These are phyloP conservation scores for Vaccinium vitisidaea DNA, from an alignment of 148 eudicot genomes.

Conservation along the genomic window DNA sequence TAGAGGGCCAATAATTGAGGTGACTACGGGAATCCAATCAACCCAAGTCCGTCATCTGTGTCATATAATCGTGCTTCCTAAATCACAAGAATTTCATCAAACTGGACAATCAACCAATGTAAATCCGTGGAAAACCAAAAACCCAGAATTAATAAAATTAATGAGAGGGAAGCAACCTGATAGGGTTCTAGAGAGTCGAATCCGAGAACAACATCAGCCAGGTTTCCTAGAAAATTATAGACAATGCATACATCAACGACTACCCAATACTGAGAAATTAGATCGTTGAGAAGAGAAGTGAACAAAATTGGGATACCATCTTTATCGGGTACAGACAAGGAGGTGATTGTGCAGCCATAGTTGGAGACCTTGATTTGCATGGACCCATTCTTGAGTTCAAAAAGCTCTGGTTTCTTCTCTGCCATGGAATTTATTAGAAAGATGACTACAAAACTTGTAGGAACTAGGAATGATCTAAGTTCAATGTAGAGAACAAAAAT, in stretches of 20 bases:
- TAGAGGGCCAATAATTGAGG: no score
- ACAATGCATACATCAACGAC: conserved; percentile 13
- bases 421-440: conserved; percentile 29
- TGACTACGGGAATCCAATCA: no score
- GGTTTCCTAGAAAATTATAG: conserved; percentile 58
- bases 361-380: conserved; percentile 72
- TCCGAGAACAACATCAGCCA: conserved; percentile 96
- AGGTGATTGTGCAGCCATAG: conserved; percentile 87
- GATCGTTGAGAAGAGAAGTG: background rate
- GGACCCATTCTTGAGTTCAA: conserved; percentile 84
- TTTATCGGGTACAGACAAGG: conserved; percentile 73
- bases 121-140: background rate
- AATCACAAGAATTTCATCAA: background rate
- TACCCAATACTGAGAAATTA: conserved; percentile 1
- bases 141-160: background rate
- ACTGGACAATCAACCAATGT: background rate
- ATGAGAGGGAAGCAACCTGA: conserved; percentile 45
- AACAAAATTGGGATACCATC: conserved; percentile 42
- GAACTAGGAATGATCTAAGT: background rate
- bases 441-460: background rate
- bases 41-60: background rate
- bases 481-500: background rate
- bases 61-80: background rate
- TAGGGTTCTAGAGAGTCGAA: conserved; percentile 90
- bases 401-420: conserved; percentile 53